Evolutionary conservation across 2,329 filamentous ascomycete genomes (phyloP).

Genomic region (Elsinoe ampelina): DNA sequence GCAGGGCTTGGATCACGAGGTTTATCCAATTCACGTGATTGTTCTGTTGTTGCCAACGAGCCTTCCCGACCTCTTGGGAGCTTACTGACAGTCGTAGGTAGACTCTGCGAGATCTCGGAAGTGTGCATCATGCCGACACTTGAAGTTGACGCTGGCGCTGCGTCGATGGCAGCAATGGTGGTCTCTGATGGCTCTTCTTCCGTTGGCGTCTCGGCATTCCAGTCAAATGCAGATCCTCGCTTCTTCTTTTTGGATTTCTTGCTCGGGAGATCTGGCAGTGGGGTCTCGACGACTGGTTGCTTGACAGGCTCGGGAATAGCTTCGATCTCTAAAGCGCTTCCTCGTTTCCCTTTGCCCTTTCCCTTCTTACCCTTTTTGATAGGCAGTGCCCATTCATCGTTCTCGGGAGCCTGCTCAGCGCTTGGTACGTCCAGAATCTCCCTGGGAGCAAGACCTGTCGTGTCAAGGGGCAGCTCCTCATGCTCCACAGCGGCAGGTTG

Average conservation of each 20-base stretch:
- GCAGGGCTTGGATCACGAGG: neutral
- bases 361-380: conserved; percentile 26
- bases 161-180: too few relatives aligned
- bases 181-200: neutral
- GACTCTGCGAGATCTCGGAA: conserved; percentile 8
- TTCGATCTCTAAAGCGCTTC: neutral
- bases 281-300: neutral
- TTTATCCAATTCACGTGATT: neutral
- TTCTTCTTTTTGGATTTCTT: conserved; percentile 12
- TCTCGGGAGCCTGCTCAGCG: neutral
- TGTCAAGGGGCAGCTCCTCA: neutral
- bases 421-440: neutral
- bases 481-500: neutral
- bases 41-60: neutral
- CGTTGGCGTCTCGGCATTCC: neutral
- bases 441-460: neutral
- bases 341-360: conserved; percentile 18
- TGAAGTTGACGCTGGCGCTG: neutral
- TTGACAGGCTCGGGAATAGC: neutral
- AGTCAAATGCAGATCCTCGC: conserved; percentile 3
- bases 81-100: neutral
- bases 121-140: conserved; percentile 1
- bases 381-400: conserved; percentile 19
- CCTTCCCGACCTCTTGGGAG: too few relatives aligned
- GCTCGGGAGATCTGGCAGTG: neutral